Evolutionary conservation across 164 flowering plant species (phyloP).

Genomic region (Dillenia suffruticosa): DNA sequence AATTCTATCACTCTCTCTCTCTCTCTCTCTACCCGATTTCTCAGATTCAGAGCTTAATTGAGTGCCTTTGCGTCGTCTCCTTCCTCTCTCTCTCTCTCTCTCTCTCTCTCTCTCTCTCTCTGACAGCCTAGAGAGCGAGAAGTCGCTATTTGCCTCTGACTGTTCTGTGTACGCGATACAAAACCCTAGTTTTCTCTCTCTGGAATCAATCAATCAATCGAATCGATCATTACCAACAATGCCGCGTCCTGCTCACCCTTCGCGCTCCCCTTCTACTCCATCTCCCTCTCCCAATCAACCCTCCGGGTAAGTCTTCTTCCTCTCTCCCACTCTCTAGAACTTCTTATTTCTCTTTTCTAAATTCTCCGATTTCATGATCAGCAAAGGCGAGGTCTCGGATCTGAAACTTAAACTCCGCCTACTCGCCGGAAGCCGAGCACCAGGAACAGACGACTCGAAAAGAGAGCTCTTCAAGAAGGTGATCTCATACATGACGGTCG

Average conservation of each 20-base stretch:
- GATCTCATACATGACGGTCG: slow-evolving; percentile 94
- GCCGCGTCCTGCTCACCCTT: slow-evolving; percentile 56
- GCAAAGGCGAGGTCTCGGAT: slow-evolving; percentile 95
- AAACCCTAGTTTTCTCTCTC: no score
- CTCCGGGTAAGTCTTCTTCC: slow-evolving; percentile 55
- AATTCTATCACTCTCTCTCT: no score
- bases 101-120: no score
- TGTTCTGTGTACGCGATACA: no score
- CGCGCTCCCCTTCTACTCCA: slow-evolving; percentile 13
- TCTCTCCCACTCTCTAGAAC: neutral
- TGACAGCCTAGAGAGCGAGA: no score
- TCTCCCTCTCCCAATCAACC: slow-evolving; percentile 89
- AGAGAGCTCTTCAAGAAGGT: slow-evolving; percentile 95
- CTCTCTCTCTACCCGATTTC: no score
- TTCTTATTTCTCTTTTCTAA: slow-evolving; percentile 1
- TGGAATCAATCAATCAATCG: no score
- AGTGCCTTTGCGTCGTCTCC: no score
- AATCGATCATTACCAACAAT: slow-evolving; percentile 13
- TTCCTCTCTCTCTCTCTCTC: no score
- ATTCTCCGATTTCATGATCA: slow-evolving; percentile 18
- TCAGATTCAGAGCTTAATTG: no score
- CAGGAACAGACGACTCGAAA: slow-evolving; percentile 87
- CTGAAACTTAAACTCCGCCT: slow-evolving; percentile 85
- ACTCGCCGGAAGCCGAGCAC: slow-evolving; percentile 91
- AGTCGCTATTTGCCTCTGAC: no score